Base-by-base conservation (phyloP, 148 eudicot genomes). In the Vaccinium corymbosum region DNA sequence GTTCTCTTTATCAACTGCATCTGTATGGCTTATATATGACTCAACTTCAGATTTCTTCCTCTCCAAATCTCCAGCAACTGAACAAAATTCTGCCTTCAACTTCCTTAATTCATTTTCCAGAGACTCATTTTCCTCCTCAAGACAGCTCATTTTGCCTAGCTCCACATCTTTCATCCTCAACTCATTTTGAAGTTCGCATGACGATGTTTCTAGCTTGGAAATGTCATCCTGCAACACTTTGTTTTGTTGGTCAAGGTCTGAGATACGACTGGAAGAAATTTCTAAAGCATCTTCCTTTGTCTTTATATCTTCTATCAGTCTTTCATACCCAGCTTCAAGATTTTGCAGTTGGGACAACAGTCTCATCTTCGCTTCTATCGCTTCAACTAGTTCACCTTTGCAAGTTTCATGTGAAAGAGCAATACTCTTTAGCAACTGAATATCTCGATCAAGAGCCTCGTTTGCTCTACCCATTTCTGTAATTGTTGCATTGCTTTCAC, bases 101-200 rank as follows among this genome's bases (percentile, higher is more conserved):
- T 88, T 81, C 48, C 38, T 81, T 61, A 89, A 32, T 78, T 88
- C 84, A 19, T 72, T 81, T 79, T 83, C 83, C 78, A 91, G 80
- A 51, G 80, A 79, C 81, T 83, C 87, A 49, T 87, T 90, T 77
- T 90, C 91, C 84, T 80, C 80, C 87, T 88, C 88, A 72, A 90
- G 86, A 83, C 85, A 86, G 52, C 79, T 90, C 57, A 86, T 53
- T 35, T 78, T 88, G 57, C 85, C 71, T 42, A 89, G 85, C 62
- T 88, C 89, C 55, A 9, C 80, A 73, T 89, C 87, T 84, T 87
- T 86, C 83, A 19, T 79, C 78, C 79, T 83, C 80, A 90, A 46
- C 80, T 86, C 84, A 81, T 81, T 64, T 82, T 86, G 89, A 61
- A 88, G 85, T 74, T 86, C 83, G 51, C n/a, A 16, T 6, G 61